Evolutionary conservation across 2,329 filamentous ascomycete species (phyloP).

Genomic region (Akanthomyces muscarius): DNA sequence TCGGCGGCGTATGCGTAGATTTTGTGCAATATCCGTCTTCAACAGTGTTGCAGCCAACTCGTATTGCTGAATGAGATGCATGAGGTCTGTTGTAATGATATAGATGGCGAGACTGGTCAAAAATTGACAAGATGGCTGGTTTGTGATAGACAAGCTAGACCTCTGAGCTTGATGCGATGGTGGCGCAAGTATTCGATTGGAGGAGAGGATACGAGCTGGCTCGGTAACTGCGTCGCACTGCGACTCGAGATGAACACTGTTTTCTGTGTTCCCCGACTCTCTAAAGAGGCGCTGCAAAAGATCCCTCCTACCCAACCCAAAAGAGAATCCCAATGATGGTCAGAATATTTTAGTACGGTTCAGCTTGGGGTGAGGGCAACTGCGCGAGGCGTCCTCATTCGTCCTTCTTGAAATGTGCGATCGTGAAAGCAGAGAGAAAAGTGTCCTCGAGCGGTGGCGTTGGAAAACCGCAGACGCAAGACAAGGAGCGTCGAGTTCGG

Average conservation of each 20-base stretch:
- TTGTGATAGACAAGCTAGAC: constrained; percentile 1
- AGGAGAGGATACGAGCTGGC: constrained; percentile 8
- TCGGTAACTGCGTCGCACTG: constrained; percentile 13
- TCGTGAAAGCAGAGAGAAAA: not conserved
- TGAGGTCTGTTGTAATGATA: constrained; percentile 9
- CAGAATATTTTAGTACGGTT: not conserved
- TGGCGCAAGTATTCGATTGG: not conserved
- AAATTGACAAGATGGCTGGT: not conserved
- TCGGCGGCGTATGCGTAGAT: not conserved
- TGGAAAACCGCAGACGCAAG: not conserved
- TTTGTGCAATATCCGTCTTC: constrained; percentile 4
- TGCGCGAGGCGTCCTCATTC: not conserved
- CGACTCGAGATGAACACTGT: not conserved
- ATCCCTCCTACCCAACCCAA: constrained; percentile 11
- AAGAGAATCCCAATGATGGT: constrained; percentile 3
- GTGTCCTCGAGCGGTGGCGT: not conserved
- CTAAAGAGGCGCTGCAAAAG: not conserved
- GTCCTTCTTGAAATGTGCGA: not conserved
- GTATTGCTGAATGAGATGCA: constrained; percentile 8
- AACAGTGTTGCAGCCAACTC: constrained; percentile 7
- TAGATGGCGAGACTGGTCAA: not conserved
- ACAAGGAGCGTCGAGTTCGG: not conserved
- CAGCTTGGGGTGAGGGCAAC: not conserved
- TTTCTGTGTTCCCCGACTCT: constrained; percentile 3
- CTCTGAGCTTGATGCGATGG: not conserved